Evolutionary conservation across 2,329 filamentous ascomycete species (phyloP), one percentile per base, ranked within the genome.

Genomic region (Fusarium stilboides): DNA sequence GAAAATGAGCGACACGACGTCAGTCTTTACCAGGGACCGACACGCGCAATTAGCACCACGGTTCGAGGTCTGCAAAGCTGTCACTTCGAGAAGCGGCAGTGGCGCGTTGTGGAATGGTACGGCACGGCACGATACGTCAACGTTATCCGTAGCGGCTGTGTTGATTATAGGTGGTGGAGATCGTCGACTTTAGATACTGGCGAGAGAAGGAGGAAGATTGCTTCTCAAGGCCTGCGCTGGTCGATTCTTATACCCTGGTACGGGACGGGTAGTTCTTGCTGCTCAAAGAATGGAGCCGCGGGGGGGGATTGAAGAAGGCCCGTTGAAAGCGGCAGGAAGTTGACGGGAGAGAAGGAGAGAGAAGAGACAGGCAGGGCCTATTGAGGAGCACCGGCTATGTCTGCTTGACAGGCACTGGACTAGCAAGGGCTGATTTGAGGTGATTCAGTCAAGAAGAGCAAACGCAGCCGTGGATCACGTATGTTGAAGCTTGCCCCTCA

Each of bases 201-300:
- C 62, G 56, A 53, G 57, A 54, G 63, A 49, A 68, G 39, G 50
- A 57, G 54, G 56, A 59, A 70, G 51, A 50, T 55, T 57, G 66
- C 52, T 58, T 56, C 56, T 65, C 40, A 57, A 61, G 52, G 58
- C 57, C 64, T 57, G 62, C 64, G 57, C 62, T 50, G 62, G 55
- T 60, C 66, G 71, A 72, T 58, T 66, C 72, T 74, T 74, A 74
- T 74, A 74, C 70, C 65, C 66, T 45, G 55, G 54, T 46, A 50
- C 20, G 44, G 34, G 31, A 31, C 52, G 37, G 22, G 28, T 39
- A 57, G 20, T 43, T 60, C 55, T 47, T 20, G 49, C 47, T 51
- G 45, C 51, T 67, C 50, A 58, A 28, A 31, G 28, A 61, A 65
- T 65, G 62, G 60, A 55, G 56, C 51, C 49, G 31, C 43, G 45